Conservation (phyloP, 2,329 filamentous ascomycete genomes). For the Dichotomopilus funicola region DNA sequence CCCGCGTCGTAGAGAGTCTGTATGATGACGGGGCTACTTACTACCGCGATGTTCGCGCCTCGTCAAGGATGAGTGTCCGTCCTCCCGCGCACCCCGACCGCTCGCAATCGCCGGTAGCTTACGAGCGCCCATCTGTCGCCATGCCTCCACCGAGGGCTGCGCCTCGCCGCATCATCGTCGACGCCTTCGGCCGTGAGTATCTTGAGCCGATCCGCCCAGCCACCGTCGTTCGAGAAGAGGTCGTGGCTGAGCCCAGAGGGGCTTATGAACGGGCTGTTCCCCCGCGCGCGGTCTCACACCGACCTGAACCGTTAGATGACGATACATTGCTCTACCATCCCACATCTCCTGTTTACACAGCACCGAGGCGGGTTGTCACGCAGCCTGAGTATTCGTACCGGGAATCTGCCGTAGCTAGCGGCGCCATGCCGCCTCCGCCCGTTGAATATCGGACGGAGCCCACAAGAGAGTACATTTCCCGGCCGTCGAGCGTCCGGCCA, state of each 20-base stretch:
- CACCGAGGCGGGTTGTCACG: conserved; percentile 53
- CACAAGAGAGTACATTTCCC: conserved; percentile 43
- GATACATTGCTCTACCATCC: conserved; percentile 44
- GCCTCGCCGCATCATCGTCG: conserved; percentile 65
- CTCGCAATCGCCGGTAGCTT: conserved; percentile 42
- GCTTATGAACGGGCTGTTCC: conserved; percentile 55
- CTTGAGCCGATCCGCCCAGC: conserved; percentile 43
- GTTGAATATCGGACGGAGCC: conserved; percentile 45
- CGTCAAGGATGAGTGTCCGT: conserved; percentile 41
- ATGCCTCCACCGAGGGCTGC: conserved; percentile 47
- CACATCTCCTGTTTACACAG: conserved; percentile 41
- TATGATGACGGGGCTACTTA: conserved; percentile 38
- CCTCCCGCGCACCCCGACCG: conserved; percentile 44
- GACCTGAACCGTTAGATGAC: conserved; percentile 45
- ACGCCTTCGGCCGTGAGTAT: conserved; percentile 79
- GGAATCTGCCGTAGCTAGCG: conserved; percentile 41
- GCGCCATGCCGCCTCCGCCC: conserved; percentile 36
- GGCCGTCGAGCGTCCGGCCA: conserved; percentile 50
- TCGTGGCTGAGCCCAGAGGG: conserved; percentile 39
- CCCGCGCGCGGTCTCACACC: conserved; percentile 43
- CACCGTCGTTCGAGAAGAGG: conserved; percentile 44
- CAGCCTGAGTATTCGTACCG: conserved; percentile 55
- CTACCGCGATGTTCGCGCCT: conserved; percentile 39
- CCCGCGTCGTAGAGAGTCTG: conserved; percentile 37
- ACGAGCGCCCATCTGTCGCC: conserved; percentile 40